Evolutionary conservation across 805 yeast genomes (phyloP).

Genomic region (Diddensiella transvaalensis): DNA sequence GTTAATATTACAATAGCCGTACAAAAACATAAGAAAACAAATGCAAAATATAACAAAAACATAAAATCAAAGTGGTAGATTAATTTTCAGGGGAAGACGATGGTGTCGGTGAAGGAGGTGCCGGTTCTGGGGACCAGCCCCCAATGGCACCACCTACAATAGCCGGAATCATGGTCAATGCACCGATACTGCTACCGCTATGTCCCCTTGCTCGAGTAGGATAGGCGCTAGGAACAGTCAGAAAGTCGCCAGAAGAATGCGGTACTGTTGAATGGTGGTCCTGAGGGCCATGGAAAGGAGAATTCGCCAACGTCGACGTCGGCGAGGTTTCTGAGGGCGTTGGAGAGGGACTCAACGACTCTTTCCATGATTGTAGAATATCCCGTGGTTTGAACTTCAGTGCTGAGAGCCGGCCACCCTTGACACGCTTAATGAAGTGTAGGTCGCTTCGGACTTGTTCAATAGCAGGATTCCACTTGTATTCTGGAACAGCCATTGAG

Average conservation of each 20-base stretch:
- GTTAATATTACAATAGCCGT: no score
- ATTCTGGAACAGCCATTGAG: constrained; percentile 19
- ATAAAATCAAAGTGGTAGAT: no score
- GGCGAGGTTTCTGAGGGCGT: constrained; percentile 16
- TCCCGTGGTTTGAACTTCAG: constrained; percentile 27
- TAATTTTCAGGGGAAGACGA: no score
- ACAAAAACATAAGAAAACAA: no score
- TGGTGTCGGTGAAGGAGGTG: no score
- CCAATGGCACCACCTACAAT: constrained; percentile 58
- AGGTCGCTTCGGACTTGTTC: constrained; percentile 38
- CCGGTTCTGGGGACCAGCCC: constrained; percentile 39
- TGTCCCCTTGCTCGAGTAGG: neutral
- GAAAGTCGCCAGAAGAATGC: constrained; percentile 4
- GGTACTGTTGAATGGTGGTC: neutral
- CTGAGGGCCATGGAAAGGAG: constrained; percentile 12
- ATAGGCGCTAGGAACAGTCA: constrained; percentile 22
- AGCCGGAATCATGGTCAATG: constrained; percentile 51
- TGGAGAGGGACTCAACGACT: constrained; percentile 21
- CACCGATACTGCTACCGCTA: constrained; percentile 34
- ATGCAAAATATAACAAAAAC: no score
- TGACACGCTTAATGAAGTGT: constrained; percentile 32
- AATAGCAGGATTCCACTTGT: constrained; percentile 39
- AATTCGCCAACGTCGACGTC: constrained; percentile 16
- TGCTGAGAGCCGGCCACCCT: constrained; percentile 40
- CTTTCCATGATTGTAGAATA: constrained; percentile 23